These are phyloP conservation scores for Boletus tomentosulus DNA, from an alignment of 768 basidiomycete species.

Conservation along the genomic window DNA sequence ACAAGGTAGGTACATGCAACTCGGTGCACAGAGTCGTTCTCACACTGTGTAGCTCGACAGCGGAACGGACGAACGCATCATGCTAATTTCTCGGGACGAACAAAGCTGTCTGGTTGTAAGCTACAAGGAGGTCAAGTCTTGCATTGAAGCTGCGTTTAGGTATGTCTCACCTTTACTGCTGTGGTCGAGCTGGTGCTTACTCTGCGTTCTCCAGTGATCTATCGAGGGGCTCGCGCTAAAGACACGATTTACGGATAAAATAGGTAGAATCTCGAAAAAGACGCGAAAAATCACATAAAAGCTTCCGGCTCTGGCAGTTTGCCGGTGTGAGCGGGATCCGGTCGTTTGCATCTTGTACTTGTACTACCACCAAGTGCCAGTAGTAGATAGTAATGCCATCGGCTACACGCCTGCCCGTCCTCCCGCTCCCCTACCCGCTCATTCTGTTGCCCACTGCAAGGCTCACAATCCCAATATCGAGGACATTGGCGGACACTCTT, in stretches of 20 bases:
- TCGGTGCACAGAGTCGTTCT: not conserved
- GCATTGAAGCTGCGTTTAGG: conserved; percentile 81
- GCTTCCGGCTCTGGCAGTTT: not conserved
- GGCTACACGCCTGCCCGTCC: conserved; percentile 53
- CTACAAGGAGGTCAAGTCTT: conserved; percentile 87
- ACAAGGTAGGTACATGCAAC: conserved; percentile 60
- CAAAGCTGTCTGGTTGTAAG: conserved; percentile 93
- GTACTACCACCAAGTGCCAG: not conserved
- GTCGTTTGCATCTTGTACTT: not conserved
- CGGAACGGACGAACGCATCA: conserved; percentile 89
- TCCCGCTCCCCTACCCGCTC: conserved; percentile 66
- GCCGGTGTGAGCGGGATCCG: conserved; percentile 2
- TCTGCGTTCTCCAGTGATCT: conserved; percentile 42
- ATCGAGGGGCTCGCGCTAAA: conserved; percentile 23
- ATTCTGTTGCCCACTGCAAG: conserved; percentile 73
- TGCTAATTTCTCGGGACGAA: conserved; percentile 93
- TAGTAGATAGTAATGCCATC: conserved; percentile 16
- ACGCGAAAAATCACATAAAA: conserved; percentile 47
- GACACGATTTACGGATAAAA: conserved; percentile 38
- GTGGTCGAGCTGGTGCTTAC: not conserved
- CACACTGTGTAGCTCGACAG: conserved; percentile 67
- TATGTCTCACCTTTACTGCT: conserved; percentile 35
- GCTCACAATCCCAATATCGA: conserved; percentile 63
- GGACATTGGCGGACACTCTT: conserved; percentile 58
- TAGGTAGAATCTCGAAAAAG: conserved; percentile 69